A percentile compares a stretch with the other conserved stretches of the same genome.
Conservation (phyloP, 305 asterid genomes). For the Fraxinus paxiana region DNA sequence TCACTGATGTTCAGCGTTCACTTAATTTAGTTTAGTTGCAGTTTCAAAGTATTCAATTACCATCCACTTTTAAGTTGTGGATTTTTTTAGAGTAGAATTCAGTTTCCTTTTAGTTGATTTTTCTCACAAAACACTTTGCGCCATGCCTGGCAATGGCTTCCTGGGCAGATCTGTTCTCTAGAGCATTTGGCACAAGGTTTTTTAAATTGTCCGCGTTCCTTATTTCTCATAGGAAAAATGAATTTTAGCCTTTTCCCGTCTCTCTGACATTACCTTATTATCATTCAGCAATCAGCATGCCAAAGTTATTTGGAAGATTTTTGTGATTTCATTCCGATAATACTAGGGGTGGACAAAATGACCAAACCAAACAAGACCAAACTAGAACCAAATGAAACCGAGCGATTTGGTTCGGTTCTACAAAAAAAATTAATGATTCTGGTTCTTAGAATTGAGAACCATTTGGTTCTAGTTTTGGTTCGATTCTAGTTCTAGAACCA, state of each 20-base stretch:
- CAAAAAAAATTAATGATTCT: not conserved
- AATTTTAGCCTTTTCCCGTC: not conserved
- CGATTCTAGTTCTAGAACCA: not conserved
- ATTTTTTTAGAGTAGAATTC: not conserved
- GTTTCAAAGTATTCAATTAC: not conserved
- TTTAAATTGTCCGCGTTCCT: not conserved
- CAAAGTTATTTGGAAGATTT: not conserved
- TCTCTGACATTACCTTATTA: not conserved
- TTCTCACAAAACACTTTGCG: not conserved
- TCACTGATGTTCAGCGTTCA: constrained; percentile 8
- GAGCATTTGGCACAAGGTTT: not conserved
- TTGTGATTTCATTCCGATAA: not conserved
- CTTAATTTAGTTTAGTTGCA: not conserved
- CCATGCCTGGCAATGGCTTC: not conserved
- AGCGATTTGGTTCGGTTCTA: not conserved
- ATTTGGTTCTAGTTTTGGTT: not conserved
- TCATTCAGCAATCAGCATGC: not conserved
- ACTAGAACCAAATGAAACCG: not conserved
- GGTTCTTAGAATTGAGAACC: not conserved
- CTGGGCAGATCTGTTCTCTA: not conserved
- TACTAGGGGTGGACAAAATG: not conserved
- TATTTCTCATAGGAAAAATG: not conserved
- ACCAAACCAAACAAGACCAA: not conserved
- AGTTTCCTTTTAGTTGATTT: not conserved
- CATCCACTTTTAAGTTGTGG: not conserved